Evolutionary conservation across 371 early-diverging fungal species (phyloP).

Genomic region (Rhizopus sp.): DNA sequence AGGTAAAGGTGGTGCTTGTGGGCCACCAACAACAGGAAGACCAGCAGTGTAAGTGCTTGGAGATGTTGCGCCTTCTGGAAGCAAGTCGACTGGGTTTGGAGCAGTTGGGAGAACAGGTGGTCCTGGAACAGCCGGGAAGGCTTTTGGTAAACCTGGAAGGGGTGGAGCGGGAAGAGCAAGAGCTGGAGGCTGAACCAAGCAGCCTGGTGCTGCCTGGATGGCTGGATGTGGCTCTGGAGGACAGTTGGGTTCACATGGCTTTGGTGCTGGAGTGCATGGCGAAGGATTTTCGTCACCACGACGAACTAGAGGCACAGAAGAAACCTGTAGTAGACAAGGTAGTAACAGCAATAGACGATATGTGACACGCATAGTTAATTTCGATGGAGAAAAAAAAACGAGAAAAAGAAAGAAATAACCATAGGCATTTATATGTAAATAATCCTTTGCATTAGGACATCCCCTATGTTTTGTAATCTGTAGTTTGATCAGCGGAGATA

Average conservation of each 20-base stretch:
- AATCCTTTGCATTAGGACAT: too few relatives aligned
- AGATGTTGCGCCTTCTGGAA: too few relatives aligned
- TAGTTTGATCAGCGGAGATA: too few relatives aligned
- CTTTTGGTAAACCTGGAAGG: not conserved
- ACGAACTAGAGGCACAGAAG: not conserved
- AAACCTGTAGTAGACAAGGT: not conserved
- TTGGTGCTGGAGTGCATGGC: too few relatives aligned
- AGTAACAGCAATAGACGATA: not conserved
- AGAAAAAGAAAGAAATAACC: not conserved
- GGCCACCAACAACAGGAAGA: not conserved
- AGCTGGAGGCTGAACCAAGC: not conserved
- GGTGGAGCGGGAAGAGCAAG: not conserved
- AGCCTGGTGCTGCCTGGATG: too few relatives aligned
- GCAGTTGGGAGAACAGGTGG: constrained; percentile 1
- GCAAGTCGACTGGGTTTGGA: not conserved
- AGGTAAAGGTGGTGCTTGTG: not conserved
- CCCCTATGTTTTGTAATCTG: too few relatives aligned
- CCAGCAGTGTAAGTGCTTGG: not conserved
- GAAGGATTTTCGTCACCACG: not conserved
- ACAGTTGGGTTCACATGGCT: too few relatives aligned
- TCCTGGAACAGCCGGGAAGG: not conserved
- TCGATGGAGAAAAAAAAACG: not conserved
- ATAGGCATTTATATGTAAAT: too few relatives aligned
- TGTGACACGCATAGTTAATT: not conserved
- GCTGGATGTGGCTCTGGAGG: too few relatives aligned